A percentile compares a stretch with the other conserved stretches of the same genome.
Conservation (phyloP, 2,329 filamentous ascomycete genomes). For the Fusarium sp. region DNA sequence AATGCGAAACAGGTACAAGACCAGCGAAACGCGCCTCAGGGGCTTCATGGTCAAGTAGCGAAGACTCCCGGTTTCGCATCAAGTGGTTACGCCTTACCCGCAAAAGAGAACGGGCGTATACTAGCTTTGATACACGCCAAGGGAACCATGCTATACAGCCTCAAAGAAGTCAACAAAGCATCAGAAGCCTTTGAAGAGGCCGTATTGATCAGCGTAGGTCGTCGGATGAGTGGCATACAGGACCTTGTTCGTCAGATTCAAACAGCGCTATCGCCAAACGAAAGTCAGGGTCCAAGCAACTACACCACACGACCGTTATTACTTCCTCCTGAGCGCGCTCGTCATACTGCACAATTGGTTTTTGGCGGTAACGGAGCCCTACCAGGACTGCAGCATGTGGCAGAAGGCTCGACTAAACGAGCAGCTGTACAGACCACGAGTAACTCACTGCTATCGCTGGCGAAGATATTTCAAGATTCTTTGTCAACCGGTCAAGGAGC, state of each 20-base stretch:
- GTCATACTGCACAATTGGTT: conserved; percentile 83
- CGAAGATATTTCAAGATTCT: conserved; percentile 97
- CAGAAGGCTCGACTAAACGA: conserved; percentile 76
- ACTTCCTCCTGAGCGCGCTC: conserved; percentile 83
- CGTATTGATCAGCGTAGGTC: conserved; percentile 86
- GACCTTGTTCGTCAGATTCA: conserved; percentile 84
- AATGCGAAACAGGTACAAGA: conserved; percentile 41
- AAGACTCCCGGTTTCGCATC: conserved; percentile 48
- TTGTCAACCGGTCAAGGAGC: conserved; percentile 79
- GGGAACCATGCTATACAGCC: conserved; percentile 95
- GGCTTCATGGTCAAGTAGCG: conserved; percentile 33
- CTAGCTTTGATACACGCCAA: conserved; percentile 96
- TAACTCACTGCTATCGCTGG: conserved; percentile 92
- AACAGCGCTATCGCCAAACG: conserved; percentile 66
- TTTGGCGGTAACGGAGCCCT: conserved; percentile 81
- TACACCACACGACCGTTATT: conserved; percentile 68
- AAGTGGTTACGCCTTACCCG: conserved; percentile 82
- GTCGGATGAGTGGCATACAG: conserved; percentile 75
- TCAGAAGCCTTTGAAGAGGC: conserved; percentile 95
- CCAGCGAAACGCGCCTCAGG: conserved; percentile 35
- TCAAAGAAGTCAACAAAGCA: conserved; percentile 83
- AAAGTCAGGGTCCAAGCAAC: conserved; percentile 10
- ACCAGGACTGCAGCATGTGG: conserved; percentile 77
- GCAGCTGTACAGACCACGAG: conserved; percentile 93
- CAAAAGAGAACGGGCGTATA: conserved; percentile 90